These are phyloP conservation scores for Arxiozyma slooffiae DNA, from an alignment of 1,139 yeast species.

Conservation along the genomic window DNA sequence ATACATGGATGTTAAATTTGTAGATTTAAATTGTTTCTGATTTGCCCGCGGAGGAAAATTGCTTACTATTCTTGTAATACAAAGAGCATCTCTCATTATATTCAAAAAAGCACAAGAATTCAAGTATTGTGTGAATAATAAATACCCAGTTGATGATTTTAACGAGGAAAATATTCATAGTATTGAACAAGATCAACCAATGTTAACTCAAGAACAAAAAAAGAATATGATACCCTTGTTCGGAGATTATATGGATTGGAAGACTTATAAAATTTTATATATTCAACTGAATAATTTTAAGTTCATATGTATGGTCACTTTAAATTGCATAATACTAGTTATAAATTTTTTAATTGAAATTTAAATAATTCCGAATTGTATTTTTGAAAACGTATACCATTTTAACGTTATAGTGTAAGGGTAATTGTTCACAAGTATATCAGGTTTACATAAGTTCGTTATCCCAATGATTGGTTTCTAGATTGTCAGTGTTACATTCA, in stretches of 20 bases:
- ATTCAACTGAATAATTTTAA: neutral
- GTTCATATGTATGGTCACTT: neutral
- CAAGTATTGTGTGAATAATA: constrained; percentile 11
- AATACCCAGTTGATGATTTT: neutral
- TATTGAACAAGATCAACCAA: constrained; percentile 21
- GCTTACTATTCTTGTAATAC: constrained; percentile 18
- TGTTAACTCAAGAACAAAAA: constrained; percentile 25
- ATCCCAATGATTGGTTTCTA: neutral
- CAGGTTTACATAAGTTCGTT: neutral
- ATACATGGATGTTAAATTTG: constrained; percentile 47
- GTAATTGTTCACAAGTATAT: too few species aligned
- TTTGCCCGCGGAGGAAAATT: constrained; percentile 14
- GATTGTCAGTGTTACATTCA: neutral
- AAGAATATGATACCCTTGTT: constrained; percentile 26
- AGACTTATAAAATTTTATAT: neutral
- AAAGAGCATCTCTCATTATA: constrained; percentile 16
- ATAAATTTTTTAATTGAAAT: too few species aligned
- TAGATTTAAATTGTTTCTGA: constrained; percentile 56
- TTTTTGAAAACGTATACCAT: too few species aligned
- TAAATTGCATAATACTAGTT: neutral
- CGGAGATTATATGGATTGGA: constrained; percentile 14
- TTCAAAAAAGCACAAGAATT: constrained; percentile 30
- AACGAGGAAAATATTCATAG: constrained; percentile 9
- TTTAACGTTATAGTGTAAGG: neutral
- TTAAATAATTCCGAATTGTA: too few species aligned